These are phyloP conservation scores for Jacaranda mimosifolia DNA, from an alignment of 257 asterid genomes.

Conservation along the genomic window DNA sequence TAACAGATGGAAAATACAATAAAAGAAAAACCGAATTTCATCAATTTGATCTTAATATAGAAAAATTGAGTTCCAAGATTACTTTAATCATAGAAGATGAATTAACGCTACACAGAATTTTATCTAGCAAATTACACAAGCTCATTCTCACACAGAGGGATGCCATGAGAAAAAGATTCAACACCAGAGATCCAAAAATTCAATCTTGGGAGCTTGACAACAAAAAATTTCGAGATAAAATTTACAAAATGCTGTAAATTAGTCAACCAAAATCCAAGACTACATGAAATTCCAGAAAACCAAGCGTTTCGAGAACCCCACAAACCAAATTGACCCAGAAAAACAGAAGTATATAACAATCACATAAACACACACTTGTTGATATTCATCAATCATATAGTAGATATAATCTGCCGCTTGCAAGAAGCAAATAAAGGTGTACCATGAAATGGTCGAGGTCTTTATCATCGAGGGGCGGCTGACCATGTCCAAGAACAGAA, in stretches of 20 bases:
- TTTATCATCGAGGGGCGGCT: conserved; percentile 69
- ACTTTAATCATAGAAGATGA: background rate
- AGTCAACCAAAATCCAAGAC: background rate
- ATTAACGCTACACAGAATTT: background rate
- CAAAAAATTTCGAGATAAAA: background rate
- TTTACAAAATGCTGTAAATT: background rate
- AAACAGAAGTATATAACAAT: background rate
- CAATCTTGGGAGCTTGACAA: conserved; percentile 13
- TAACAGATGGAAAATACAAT: background rate
- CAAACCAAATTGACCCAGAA: conserved; percentile 13
- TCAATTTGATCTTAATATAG: background rate
- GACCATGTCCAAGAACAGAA: conserved; percentile 72
- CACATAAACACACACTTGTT: background rate
- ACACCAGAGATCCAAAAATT: conserved; percentile 26
- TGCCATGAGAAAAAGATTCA: background rate
- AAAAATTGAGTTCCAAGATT: conserved; percentile 13
- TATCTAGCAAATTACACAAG: background rate
- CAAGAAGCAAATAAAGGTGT: background rate
- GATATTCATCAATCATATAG: background rate
- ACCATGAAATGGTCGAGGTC: conserved; percentile 99
- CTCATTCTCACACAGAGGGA: conserved; percentile 11
- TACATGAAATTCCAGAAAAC: conserved; percentile 5
- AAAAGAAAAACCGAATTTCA: background rate
- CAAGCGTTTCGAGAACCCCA: background rate
- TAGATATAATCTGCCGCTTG: background rate